A percentile compares a stretch with the other conserved stretches of the same genome.
phyloP scores from a whole-genome alignment of 805 yeast species.

The Huiozyma naganishii region DNA sequence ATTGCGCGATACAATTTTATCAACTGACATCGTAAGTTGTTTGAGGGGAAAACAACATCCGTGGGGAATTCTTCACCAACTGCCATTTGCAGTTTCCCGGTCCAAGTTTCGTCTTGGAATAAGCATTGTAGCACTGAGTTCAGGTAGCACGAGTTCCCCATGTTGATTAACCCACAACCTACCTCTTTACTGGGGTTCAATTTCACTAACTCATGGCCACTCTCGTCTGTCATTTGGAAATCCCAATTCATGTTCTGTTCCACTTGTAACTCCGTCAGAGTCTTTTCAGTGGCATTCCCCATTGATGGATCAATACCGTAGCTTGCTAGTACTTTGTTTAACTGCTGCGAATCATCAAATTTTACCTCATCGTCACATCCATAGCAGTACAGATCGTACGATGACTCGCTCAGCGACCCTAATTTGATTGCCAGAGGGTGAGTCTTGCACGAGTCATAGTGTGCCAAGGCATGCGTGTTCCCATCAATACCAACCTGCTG shows the following conservation, averaged over 20 bases:
- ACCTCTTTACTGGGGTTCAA: constrained; percentile 30
- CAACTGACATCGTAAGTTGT: constrained; percentile 63
- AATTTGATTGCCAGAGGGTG: constrained; percentile 85
- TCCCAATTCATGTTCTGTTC: constrained; percentile 94
- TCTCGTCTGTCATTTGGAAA: constrained; percentile 62
- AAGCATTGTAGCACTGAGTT: constrained; percentile 72
- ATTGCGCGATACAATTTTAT: constrained; percentile 74
- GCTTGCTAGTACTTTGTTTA: constrained; percentile 32
- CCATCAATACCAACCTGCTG: constrained; percentile 93
- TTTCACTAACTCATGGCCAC: constrained; percentile 55
- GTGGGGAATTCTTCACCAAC: constrained; percentile 29
- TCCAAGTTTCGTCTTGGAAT: constrained; percentile 32
- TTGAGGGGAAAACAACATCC: constrained; percentile 41
- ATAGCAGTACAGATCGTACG: constrained; percentile 79
- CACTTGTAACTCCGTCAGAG: constrained; percentile 76
- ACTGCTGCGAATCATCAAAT: constrained; percentile 39
- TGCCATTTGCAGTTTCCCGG: constrained; percentile 21
- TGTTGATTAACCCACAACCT: constrained; percentile 78
- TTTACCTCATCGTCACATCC: constrained; percentile 79
- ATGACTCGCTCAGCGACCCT: constrained; percentile 73
- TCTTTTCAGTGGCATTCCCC: constrained; percentile 70
- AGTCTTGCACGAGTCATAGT: constrained; percentile 38
- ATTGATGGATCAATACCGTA: constrained; percentile 56
- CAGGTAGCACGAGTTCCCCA: constrained; percentile 89
- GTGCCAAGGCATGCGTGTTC: constrained; percentile 78